Conservation (phyloP, 805 yeast species). For the Metschnikowia rubicola region DNA sequence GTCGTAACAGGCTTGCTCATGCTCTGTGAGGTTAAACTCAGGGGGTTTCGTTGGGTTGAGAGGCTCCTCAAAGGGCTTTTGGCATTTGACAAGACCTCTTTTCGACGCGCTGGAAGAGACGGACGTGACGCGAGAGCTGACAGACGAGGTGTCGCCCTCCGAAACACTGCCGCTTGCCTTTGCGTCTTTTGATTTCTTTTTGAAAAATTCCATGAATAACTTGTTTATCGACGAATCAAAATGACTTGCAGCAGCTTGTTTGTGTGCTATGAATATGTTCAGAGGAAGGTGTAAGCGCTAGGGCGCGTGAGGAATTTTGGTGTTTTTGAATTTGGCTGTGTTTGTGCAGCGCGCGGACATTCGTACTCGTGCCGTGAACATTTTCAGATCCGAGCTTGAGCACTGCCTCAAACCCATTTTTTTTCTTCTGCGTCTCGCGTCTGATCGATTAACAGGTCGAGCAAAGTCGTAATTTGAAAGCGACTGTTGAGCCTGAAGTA, state of each 20-base stretch:
- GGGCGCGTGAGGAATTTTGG: background rate
- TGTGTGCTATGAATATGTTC: too few relatives aligned
- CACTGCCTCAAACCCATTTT: too few relatives aligned
- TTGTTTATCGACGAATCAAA: too few relatives aligned
- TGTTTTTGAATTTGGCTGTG: conserved; percentile 1
- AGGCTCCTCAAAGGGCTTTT: conserved; percentile 39
- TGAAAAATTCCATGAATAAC: conserved; percentile 14
- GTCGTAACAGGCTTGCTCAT: conserved; percentile 31
- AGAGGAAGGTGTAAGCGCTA: too few relatives aligned
- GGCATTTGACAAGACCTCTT: conserved; percentile 30
- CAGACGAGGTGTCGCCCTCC: conserved; percentile 15
- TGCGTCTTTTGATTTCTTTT: conserved; percentile 7
- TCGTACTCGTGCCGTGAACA: background rate
- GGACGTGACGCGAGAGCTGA: conserved; percentile 15
- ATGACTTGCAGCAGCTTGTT: background rate
- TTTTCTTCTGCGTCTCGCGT: too few relatives aligned
- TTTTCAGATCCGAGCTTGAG: too few relatives aligned
- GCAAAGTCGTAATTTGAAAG: too few relatives aligned
- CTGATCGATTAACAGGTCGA: too few relatives aligned
- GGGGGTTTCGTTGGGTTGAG: conserved; percentile 33
- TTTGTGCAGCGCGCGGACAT: conserved; percentile 6
- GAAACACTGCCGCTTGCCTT: conserved; percentile 5
- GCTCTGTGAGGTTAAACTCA: conserved; percentile 25
- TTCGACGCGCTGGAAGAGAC: conserved; percentile 13
- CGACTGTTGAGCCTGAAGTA: too few relatives aligned